phyloP scores from a whole-genome alignment of 306 rosid genomes.

The Cicer yamashitae region DNA sequence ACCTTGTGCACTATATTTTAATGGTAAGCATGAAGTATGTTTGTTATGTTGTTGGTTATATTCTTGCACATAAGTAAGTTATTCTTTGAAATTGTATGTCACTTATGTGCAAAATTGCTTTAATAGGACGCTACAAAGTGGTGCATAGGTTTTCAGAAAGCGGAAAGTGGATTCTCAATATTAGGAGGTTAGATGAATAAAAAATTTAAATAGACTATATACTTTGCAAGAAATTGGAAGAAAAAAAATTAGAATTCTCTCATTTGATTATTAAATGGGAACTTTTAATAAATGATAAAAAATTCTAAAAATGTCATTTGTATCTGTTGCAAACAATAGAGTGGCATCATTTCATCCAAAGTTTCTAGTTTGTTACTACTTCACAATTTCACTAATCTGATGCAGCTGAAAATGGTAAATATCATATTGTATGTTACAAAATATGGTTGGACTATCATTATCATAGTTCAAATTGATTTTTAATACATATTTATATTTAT shows the following conservation, averaged over 20 bases:
- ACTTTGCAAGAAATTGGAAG: constrained; percentile 16
- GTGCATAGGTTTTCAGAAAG: constrained; percentile 87
- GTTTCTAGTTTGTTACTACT: too few relatives aligned
- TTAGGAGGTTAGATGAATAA: constrained; percentile 76
- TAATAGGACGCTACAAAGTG: constrained; percentile 75
- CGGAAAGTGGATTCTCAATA: constrained; percentile 67
- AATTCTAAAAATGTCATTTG: too few relatives aligned
- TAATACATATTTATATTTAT: too few relatives aligned
- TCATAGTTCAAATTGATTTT: too few relatives aligned
- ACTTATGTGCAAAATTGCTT: constrained; percentile 34
- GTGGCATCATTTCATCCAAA: too few relatives aligned
- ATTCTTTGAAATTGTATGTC: constrained; percentile 40
- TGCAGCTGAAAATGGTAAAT: too few relatives aligned
- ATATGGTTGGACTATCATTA: too few relatives aligned
- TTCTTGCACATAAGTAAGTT: constrained; percentile 25
- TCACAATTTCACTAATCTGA: too few relatives aligned
- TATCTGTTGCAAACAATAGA: too few relatives aligned
- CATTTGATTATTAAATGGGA: too few relatives aligned
- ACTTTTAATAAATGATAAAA: not conserved
- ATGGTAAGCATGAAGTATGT: constrained; percentile 64
- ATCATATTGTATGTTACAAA: too few relatives aligned
- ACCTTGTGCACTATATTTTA: constrained; percentile 67
- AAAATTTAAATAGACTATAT: constrained; percentile 7
- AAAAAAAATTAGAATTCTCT: too few relatives aligned
- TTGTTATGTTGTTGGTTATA: constrained; percentile 16